phyloP scores from a whole-genome alignment of 2,329 filamentous ascomycete species.

The Periconia sp. region DNA sequence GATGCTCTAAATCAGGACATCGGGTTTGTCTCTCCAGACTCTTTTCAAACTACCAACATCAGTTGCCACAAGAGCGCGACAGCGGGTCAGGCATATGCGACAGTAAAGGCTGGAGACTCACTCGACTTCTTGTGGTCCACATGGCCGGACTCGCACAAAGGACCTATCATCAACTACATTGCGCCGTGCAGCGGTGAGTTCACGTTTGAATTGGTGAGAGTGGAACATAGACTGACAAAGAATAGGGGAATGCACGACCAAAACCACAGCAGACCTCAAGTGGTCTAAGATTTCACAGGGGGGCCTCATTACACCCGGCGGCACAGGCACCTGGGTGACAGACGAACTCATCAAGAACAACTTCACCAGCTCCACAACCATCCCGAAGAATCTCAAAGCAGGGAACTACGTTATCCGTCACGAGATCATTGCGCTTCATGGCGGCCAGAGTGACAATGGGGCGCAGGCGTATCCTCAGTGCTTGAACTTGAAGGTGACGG shows the following conservation, averaged over 20 bases:
- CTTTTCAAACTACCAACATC: constrained; percentile 34
- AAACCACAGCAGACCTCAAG: constrained; percentile 26
- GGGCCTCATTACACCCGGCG: constrained; percentile 17
- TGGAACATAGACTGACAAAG: not conserved
- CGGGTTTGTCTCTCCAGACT: constrained; percentile 43
- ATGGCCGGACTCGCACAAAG: constrained; percentile 44
- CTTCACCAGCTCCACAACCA: constrained; percentile 51
- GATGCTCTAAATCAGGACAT: constrained; percentile 44
- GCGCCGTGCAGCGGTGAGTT: constrained; percentile 40
- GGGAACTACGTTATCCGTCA: constrained; percentile 63
- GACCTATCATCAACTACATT: constrained; percentile 48
- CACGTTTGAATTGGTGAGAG: not conserved
- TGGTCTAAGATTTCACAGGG: constrained; percentile 45
- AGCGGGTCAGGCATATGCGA: constrained; percentile 39
- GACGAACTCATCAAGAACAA: constrained; percentile 51
- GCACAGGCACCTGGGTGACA: constrained; percentile 38
- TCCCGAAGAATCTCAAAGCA: constrained; percentile 51
- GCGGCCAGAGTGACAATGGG: constrained; percentile 50
- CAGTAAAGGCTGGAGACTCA: constrained; percentile 40
- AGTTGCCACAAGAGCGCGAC: constrained; percentile 49
- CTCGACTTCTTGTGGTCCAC: constrained; percentile 45
- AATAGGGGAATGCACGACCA: constrained; percentile 38
- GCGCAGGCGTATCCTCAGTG: constrained; percentile 62
- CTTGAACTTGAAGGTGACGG: constrained; percentile 56
- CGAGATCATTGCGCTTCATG: constrained; percentile 59